Base-by-base conservation (phyloP, 2,329 filamentous ascomycete genomes). In the Neopestalotiopsis rosae region DNA sequence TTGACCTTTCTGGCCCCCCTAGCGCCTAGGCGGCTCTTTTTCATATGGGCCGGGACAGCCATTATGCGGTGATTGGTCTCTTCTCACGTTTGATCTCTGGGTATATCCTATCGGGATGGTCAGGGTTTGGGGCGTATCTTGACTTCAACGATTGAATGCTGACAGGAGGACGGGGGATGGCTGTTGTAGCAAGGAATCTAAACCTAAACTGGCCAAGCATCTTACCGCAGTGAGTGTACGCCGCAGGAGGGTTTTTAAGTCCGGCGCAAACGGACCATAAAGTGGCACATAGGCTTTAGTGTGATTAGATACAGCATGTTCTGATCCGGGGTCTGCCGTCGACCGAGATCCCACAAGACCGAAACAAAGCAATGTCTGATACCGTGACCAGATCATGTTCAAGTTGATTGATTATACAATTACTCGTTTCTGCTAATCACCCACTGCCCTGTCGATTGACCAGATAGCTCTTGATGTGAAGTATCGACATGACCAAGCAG, bases 1-100 rank as follows among this genome's bases (percentile, higher is more conserved):
- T 49, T 65, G 24, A 65, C n/a, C 40, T 65, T 65, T 12, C 62
- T 34, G 5, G 40, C 34, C n/a, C 62, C 62, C 20, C 62, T 65
- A 17, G 62, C 62, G 7, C 62, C 62, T 17, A 24, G 13, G 24
- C 62, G 62, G 12, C 32, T 42, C n/a, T 42, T 63, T 30, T 42
- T 63, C 30, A 10, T 24, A 10, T n/a, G 24, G 20, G 3, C 24
- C 24, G 3, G 24, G 24, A 30, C 57, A 28, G 14, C 24, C 24
- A 30, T 59, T 10, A 59, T 14, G 2, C 28, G 12, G 9, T 59
- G 30, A 24, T 52, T 52, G 17, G 45, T 3, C 45, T n/a, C n/a
- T 52, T 9, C 10, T 45, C 14, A 10, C 5, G 9, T 0, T 52
- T 3, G n/a, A 24, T n/a, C n/a, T 20, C 14, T 9, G 6, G 7